A percentile compares a stretch with the other conserved stretches of the same genome.
Conservation (phyloP, 139 green algal species). For the Volvox reticuliferus region DNA sequence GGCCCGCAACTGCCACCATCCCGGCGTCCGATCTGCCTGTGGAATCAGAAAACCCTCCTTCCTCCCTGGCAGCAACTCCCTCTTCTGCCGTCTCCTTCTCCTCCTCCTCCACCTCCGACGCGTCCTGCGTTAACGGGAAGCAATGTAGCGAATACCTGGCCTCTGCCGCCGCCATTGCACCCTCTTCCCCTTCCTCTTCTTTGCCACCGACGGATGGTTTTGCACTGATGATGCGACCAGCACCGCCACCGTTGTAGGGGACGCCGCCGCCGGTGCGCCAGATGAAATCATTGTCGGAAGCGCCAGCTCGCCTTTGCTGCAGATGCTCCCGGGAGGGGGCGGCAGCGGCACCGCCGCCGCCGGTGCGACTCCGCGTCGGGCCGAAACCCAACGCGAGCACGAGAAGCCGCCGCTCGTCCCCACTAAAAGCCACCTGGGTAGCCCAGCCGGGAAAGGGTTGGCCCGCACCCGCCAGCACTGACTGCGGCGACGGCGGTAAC, state of each 20-base stretch:
- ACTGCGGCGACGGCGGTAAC: conserved; percentile 14
- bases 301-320: neutral
- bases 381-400: conserved; percentile 17
- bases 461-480: neutral
- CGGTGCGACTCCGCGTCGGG: neutral
- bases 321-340: neutral
- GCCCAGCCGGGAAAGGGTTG: neutral
- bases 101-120: neutral
- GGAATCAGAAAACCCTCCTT: neutral
- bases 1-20: neutral
- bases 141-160: conserved; percentile 27
- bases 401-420: conserved; percentile 20
- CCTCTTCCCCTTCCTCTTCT: neutral
- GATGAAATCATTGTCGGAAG: neutral
- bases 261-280: neutral
- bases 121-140: conserved; percentile 15
- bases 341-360: too few relatives aligned
- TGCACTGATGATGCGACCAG: neutral
- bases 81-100: neutral
- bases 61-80: neutral
- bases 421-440: conserved; percentile 14
- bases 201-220: neutral
- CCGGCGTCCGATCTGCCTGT: too few relatives aligned
- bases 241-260: neutral
- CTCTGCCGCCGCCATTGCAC: neutral